Percentiles rank a stretch among this genome's conserved stretches.
phyloP scores from a whole-genome alignment of 192 early-diverging fungal species.

The Coemansia sp. region DNA sequence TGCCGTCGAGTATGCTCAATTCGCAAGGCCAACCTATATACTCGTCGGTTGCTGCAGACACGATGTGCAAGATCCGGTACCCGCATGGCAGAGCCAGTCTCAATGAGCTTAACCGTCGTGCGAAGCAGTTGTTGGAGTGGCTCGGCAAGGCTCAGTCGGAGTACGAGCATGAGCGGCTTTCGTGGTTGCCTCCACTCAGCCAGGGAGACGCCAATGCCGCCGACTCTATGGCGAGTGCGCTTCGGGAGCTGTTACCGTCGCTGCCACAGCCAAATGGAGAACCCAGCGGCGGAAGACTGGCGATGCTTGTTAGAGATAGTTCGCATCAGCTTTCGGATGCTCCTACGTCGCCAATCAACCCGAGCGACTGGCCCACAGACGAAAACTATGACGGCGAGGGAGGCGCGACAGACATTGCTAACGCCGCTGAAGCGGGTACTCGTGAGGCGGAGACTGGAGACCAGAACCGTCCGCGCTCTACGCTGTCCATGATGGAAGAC shows the following conservation, averaged over 20 bases:
- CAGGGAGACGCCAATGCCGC: not conserved
- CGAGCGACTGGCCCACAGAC: constrained; percentile 44
- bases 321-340: constrained; percentile 39
- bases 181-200: constrained; percentile 17
- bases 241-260: not conserved
- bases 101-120: constrained; percentile 43
- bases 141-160: constrained; percentile 53
- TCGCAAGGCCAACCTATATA: constrained; percentile 44
- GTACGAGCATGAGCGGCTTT: constrained; percentile 46
- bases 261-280: not conserved
- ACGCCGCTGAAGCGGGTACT: not conserved
- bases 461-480: constrained; percentile 21
- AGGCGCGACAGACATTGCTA: not conserved
- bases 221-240: not conserved
- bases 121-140: constrained; percentile 57
- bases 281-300: not conserved
- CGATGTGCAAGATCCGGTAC: constrained; percentile 54
- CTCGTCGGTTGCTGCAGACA: constrained; percentile 34
- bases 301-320: not conserved
- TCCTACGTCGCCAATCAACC: constrained; percentile 48
- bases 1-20: constrained; percentile 45
- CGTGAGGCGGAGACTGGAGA: not conserved
- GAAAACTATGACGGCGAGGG: constrained; percentile 27
- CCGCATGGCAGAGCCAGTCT: constrained; percentile 40
- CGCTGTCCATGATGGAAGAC: constrained; percentile 49